Conservation (phyloP, 768 basidiomycete genomes). For the Tylopilus felleus region DNA sequence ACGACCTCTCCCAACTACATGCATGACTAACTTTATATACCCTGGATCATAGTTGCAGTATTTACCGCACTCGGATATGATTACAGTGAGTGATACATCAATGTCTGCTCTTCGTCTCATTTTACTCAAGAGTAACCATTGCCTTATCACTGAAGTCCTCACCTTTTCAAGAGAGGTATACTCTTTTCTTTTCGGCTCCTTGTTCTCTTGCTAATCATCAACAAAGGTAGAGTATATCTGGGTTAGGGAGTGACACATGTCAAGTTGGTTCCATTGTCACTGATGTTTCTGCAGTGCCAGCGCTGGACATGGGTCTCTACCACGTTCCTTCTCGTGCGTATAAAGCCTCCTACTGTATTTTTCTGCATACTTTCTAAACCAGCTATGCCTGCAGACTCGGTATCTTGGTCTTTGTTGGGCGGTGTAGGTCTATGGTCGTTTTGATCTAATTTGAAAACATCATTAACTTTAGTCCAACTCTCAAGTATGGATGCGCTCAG, state of each 20-base stretch:
- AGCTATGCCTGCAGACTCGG: conserved; percentile 3
- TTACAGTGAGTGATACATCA: neutral
- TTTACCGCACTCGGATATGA: conserved; percentile 6
- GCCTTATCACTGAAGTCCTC: conserved; percentile 3
- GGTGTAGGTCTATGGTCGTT: neutral
- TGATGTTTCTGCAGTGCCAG: neutral
- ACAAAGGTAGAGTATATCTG: conserved; percentile 11
- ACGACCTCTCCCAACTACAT: neutral
- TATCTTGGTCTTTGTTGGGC: conserved; percentile 7
- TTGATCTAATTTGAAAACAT: neutral
- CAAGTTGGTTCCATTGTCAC: neutral
- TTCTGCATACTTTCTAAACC: neutral
- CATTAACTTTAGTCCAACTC: neutral
- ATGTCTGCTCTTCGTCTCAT: too few species aligned
- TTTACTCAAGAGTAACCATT: too few species aligned
- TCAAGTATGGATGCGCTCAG: conserved; percentile 2
- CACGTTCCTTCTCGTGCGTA: conserved; percentile 11
- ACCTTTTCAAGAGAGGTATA: conserved; percentile 7
- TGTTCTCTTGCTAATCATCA: neutral
- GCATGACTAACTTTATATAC: neutral
- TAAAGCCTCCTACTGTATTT: neutral
- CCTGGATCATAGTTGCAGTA: neutral
- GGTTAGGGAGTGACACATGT: neutral
- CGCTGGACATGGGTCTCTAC: conserved; percentile 12
- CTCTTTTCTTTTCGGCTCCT: too few species aligned